Percentiles rank a stretch among this genome's conserved stretches.
These are phyloP conservation scores for Lentinula sp. DNA, from an alignment of 768 basidiomycete genomes.

Conservation along the genomic window DNA sequence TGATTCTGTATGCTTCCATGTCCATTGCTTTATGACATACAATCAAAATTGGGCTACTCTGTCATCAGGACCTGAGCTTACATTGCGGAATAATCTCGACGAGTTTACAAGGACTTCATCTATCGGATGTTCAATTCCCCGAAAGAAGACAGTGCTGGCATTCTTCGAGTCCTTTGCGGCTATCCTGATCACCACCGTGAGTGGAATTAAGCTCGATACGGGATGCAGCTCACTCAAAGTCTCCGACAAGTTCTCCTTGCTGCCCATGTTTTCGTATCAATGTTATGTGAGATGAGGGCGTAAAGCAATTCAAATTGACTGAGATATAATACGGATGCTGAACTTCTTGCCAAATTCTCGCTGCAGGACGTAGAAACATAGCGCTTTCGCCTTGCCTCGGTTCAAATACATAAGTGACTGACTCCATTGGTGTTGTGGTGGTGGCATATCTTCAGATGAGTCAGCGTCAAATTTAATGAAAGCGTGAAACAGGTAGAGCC, in stretches of 20 bases:
- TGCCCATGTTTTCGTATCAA: conserved; percentile 31
- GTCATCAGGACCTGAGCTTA: conserved; percentile 11
- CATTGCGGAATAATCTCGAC: conserved; percentile 27
- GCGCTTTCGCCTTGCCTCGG: conserved; percentile 28
- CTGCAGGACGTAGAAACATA: conserved; percentile 27
- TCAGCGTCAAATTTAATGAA: not conserved
- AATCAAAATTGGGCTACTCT: conserved; percentile 4
- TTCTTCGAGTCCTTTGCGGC: conserved; percentile 22
- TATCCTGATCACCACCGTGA: conserved; percentile 17
- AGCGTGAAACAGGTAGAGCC: not conserved
- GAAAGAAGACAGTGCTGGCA: conserved; percentile 25
- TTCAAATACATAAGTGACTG: conserved; percentile 33
- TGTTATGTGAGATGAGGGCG: conserved; percentile 41
- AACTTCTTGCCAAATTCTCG: conserved; percentile 18
- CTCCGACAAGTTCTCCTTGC: conserved; percentile 38
- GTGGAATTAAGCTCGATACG: not conserved
- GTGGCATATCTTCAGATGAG: conserved; percentile 17
- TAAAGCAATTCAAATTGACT: conserved; percentile 44
- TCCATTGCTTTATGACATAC: conserved; percentile 21
- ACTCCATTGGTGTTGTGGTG: conserved; percentile 19
- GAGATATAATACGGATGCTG: conserved; percentile 37
- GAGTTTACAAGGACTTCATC: conserved; percentile 27
- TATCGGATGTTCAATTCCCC: conserved; percentile 29
- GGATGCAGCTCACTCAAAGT: conserved; percentile 35
- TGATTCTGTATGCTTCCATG: conserved; percentile 25